phyloP scores from a whole-genome alignment of 306 rosid genomes.

The Castanea mollissima region DNA sequence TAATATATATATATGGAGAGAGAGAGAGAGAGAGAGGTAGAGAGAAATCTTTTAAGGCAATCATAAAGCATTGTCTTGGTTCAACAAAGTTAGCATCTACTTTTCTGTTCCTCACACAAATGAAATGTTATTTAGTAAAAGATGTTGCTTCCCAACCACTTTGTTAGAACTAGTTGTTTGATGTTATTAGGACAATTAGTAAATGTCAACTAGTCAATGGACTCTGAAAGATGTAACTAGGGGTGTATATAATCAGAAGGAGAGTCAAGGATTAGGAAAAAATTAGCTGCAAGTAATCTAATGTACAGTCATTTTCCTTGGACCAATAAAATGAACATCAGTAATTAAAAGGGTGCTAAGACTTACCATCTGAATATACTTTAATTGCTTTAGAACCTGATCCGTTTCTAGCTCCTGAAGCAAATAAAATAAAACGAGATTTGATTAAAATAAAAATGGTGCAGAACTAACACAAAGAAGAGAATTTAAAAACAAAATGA shows the following conservation, averaged over 20 bases:
- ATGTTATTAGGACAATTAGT: not conserved
- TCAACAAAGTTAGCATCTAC: not conserved
- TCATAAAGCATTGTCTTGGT: not conserved
- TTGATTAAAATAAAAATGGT: not conserved
- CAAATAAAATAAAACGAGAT: slow-evolving; percentile 11
- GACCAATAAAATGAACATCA: slow-evolving; percentile 4
- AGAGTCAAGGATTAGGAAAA: not conserved
- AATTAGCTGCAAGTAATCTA: not conserved
- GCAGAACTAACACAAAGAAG: not conserved
- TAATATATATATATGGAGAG: not conserved
- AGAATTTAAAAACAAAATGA: not conserved
- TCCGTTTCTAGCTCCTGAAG: slow-evolving; percentile 81
- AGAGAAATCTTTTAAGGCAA: not conserved
- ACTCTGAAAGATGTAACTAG: not conserved
- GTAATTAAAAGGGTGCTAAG: slow-evolving; percentile 4
- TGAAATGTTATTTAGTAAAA: not conserved
- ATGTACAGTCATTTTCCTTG: not conserved
- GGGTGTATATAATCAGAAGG: not conserved
- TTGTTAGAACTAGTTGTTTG: not conserved
- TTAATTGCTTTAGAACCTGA: slow-evolving; percentile 70
- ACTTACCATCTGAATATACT: slow-evolving; percentile 74
- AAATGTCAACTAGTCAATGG: not conserved
- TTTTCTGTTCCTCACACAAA: not conserved
- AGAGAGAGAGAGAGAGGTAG: not conserved
- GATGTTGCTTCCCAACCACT: not conserved